Evolutionary conservation across 2,329 filamentous ascomycete species (phyloP).

Genomic region (Ophiostoma sp.): DNA sequence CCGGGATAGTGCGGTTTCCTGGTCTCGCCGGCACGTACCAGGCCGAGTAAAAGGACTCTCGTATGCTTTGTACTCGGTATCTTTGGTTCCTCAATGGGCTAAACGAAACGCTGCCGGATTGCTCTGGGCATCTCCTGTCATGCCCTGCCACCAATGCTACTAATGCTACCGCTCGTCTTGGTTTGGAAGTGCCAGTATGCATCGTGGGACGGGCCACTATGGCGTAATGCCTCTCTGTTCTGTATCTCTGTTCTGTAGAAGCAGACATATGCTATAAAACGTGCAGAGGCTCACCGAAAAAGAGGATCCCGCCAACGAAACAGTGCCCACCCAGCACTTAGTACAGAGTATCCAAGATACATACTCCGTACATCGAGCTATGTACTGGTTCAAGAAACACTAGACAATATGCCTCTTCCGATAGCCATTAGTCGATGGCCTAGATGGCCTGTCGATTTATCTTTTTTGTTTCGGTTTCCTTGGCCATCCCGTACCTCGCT

Average conservation of each 20-base stretch:
- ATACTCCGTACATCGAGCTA: no score
- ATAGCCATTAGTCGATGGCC: not conserved
- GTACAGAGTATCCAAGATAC: no score
- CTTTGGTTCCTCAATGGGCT: no score
- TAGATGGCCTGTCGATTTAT: not conserved
- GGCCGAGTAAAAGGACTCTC: slow-evolving; percentile 4
- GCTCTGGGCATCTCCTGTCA: no score
- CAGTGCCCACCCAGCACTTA: not conserved
- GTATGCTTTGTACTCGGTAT: not conserved
- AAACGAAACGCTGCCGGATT: no score
- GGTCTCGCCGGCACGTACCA: not conserved
- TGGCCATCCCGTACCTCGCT: not conserved
- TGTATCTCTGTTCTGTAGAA: not conserved
- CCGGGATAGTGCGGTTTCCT: not conserved
- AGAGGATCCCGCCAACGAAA: not conserved
- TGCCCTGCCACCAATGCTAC: no score
- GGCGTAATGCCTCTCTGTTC: not conserved
- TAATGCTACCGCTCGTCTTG: no score
- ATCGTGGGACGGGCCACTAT: not conserved
- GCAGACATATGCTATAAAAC: not conserved
- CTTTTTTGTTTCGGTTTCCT: not conserved
- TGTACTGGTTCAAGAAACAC: no score
- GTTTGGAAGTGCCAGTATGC: not conserved
- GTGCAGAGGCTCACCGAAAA: not conserved
- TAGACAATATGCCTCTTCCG: no score